These are phyloP conservation scores for Paratinospora sagittata DNA, from an alignment of 164 flowering plant genomes.

Conservation along the genomic window DNA sequence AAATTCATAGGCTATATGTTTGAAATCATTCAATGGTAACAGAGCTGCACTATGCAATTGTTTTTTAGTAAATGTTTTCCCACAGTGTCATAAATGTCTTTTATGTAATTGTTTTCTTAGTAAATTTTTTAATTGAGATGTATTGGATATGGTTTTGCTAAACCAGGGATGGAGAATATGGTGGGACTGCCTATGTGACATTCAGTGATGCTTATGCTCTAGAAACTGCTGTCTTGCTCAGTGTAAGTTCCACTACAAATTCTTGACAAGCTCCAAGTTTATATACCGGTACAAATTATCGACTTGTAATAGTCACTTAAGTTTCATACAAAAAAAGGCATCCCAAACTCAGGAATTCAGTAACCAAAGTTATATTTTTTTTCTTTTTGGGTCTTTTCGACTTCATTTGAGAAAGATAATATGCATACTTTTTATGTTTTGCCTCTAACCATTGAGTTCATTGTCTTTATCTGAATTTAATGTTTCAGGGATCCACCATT, in stretches of 20 bases:
- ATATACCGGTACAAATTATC: too few species aligned
- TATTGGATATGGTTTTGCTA: neutral
- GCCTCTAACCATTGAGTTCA: too few species aligned
- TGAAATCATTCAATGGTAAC: neutral
- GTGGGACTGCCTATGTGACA: slow-evolving; percentile 73
- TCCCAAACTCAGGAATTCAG: neutral
- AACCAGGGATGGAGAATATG: slow-evolving; percentile 60
- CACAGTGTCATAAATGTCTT: too few species aligned
- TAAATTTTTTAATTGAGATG: neutral
- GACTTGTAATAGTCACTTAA: too few species aligned
- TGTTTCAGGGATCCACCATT: slow-evolving; percentile 72
- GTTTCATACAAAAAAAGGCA: neutral
- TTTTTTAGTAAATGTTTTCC: too few species aligned
- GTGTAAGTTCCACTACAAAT: slow-evolving; percentile 42
- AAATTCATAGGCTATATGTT: neutral
- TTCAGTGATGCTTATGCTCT: slow-evolving; percentile 62
- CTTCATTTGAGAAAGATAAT: too few species aligned
- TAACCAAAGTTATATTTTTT: neutral
- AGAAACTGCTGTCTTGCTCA: slow-evolving; percentile 78
- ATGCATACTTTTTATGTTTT: too few species aligned
- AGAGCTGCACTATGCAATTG: neutral
- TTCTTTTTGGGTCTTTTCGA: too few species aligned
- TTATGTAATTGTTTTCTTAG: neutral
- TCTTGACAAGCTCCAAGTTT: neutral
- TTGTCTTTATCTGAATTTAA: neutral